Conservation (phyloP, 768 basidiomycete genomes). For the Auricularia sp. region DNA sequence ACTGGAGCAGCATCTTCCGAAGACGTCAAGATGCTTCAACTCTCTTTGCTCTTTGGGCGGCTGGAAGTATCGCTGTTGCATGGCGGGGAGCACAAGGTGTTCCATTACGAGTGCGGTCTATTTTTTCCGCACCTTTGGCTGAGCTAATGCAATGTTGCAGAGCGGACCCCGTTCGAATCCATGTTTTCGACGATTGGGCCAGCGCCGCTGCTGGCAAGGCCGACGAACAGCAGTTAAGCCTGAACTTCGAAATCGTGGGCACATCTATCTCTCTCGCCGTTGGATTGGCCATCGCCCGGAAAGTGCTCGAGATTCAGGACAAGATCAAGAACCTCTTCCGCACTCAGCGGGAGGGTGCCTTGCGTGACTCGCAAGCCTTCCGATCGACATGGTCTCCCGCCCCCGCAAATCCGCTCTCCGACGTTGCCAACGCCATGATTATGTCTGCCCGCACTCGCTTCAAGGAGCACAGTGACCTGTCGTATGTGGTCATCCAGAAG, state of each 20-base stretch:
- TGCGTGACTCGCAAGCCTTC: constrained; percentile 69
- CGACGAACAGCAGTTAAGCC: constrained; percentile 42
- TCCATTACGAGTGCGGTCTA: constrained; percentile 59
- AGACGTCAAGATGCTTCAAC: constrained; percentile 46
- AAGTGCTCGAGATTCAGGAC: constrained; percentile 59
- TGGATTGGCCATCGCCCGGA: constrained; percentile 68
- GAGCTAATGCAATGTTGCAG: constrained; percentile 25
- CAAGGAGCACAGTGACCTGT: constrained; percentile 48
- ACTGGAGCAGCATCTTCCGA: constrained; percentile 17
- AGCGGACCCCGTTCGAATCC: constrained; percentile 66
- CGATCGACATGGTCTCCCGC: constrained; percentile 58
- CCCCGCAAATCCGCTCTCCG: constrained; percentile 70
- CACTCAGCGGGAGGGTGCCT: constrained; percentile 64
- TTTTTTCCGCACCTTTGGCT: background rate
- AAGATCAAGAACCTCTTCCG: constrained; percentile 68
- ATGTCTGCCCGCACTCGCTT: constrained; percentile 61
- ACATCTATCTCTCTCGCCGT: constrained; percentile 55
- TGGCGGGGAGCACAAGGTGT: constrained; percentile 63
- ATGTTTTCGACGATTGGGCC: constrained; percentile 78
- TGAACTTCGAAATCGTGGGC: constrained; percentile 69
- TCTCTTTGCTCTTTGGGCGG: constrained; percentile 65
- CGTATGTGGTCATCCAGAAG: constrained; percentile 57
- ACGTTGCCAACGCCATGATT: constrained; percentile 80
- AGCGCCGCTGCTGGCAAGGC: constrained; percentile 30
- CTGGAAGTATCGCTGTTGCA: constrained; percentile 50